These are phyloP conservation scores for Epipyxis sp. DNA, from an alignment of 108 stramenopile species.

Conservation along the genomic window DNA sequence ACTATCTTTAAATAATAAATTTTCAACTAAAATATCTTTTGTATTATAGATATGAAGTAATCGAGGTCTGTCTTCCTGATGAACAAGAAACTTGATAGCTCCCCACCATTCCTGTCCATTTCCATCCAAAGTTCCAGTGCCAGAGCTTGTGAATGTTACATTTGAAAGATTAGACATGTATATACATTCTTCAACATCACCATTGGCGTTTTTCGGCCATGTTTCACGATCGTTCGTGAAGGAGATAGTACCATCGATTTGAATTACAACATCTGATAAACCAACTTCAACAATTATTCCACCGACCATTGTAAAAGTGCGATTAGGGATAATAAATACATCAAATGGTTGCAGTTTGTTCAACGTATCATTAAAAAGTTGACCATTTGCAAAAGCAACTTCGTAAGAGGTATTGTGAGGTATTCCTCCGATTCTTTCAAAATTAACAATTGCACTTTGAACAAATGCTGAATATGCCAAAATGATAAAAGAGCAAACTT, in stretches of 20 bases:
- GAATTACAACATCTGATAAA: not conserved
- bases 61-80: constrained; percentile 47
- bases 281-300: constrained; percentile 19
- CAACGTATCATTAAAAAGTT: constrained; percentile 11
- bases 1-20: constrained; percentile 47
- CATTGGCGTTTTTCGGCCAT: constrained; percentile 31
- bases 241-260: constrained; percentile 14
- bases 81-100: constrained; percentile 46
- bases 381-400: not conserved
- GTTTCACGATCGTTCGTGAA: constrained; percentile 11
- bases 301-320: not conserved
- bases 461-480: not conserved
- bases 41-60: constrained; percentile 38
- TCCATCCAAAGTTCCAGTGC: constrained; percentile 46
- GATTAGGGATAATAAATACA: not conserved
- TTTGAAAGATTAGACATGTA: constrained; percentile 9
- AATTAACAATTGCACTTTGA: not conserved
- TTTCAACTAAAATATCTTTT: constrained; percentile 48
- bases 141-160: constrained; percentile 23
- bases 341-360: constrained; percentile 5
- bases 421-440: not conserved
- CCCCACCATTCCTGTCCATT: constrained; percentile 57
- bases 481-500: too few relatives aligned
- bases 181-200: constrained; percentile 22
- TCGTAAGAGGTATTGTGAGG: not conserved